Percentiles rank a stretch among this genome's conserved stretches.
These are phyloP conservation scores for Annulohypoxylon truncatum DNA, from an alignment of 2,329 filamentous ascomycete species.

Conservation along the genomic window DNA sequence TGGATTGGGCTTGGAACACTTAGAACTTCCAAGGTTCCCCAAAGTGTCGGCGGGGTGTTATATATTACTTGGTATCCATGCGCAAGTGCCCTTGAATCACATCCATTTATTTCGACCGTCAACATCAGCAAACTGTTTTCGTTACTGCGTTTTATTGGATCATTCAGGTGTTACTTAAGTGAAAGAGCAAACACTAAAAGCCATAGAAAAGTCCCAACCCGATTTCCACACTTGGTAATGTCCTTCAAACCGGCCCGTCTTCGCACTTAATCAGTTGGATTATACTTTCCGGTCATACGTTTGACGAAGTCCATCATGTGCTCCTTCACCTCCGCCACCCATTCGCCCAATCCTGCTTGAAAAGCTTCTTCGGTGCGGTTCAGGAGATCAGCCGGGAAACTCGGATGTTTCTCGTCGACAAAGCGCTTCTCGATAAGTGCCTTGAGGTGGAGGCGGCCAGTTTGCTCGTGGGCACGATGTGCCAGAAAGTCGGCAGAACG, in stretches of 20 bases:
- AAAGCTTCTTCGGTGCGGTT: background rate
- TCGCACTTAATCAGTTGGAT: background rate
- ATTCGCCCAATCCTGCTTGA: background rate
- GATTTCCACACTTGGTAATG: no score
- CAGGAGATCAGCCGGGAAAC: background rate
- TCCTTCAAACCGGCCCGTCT: background rate
- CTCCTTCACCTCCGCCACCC: background rate
- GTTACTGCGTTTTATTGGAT: no score
- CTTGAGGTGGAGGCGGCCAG: constrained; percentile 1
- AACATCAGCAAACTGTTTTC: no score
- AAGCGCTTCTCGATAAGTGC: background rate
- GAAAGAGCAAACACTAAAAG: no score
- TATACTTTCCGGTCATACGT: background rate
- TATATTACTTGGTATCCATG: no score
- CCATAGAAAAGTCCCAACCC: no score
- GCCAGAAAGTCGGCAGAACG: background rate
- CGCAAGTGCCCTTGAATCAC: no score
- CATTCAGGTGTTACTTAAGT: no score
- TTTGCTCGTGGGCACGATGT: background rate
- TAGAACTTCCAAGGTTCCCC: no score
- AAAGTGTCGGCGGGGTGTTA: no score
- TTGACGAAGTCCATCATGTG: background rate
- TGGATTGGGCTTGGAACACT: no score
- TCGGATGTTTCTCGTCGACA: background rate
- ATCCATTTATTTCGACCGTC: no score